phyloP scores from a whole-genome alignment of 352 stramenopile genomes.

The Thraustochytrium sp. region DNA sequence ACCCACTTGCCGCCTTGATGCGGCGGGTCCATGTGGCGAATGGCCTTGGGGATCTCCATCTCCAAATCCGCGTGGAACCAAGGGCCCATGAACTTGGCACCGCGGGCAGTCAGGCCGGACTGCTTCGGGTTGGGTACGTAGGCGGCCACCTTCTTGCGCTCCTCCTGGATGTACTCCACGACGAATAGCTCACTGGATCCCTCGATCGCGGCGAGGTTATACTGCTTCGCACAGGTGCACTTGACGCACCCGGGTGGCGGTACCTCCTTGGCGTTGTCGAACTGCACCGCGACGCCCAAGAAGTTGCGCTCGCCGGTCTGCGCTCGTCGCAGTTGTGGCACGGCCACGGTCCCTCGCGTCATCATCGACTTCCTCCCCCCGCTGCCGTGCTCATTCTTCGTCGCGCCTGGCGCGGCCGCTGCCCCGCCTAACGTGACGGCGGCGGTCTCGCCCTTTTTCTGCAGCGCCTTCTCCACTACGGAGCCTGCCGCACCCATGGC shows the following conservation, averaged over 20 bases:
- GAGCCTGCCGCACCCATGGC: too few species aligned
- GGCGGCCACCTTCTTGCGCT: not conserved
- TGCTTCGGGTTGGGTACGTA: not conserved
- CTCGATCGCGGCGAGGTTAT: not conserved
- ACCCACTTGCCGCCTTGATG: slow-evolving; percentile 16
- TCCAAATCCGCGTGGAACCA: slow-evolving; percentile 33
- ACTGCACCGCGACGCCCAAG: slow-evolving; percentile 3
- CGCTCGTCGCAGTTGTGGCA: not conserved
- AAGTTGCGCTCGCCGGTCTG: not conserved
- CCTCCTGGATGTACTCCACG: slow-evolving; percentile 31
- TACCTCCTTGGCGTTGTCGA: not conserved
- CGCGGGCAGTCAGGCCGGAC: not conserved
- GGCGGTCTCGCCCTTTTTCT: too few species aligned
- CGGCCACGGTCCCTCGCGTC: not conserved
- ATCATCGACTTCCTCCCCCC: not conserved
- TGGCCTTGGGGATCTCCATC: not conserved
- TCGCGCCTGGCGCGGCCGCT: not conserved
- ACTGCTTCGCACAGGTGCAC: not conserved
- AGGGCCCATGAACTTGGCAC: slow-evolving; percentile 14
- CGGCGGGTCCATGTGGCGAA: not conserved
- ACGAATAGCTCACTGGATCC: not conserved
- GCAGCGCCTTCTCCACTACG: too few species aligned
- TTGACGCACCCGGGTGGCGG: not conserved
- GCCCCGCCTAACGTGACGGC: too few species aligned
- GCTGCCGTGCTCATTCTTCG: too few species aligned